These are phyloP conservation scores for Pseudofabraea citricarpa DNA, from an alignment of 2,329 filamentous ascomycete species.

Conservation along the genomic window DNA sequence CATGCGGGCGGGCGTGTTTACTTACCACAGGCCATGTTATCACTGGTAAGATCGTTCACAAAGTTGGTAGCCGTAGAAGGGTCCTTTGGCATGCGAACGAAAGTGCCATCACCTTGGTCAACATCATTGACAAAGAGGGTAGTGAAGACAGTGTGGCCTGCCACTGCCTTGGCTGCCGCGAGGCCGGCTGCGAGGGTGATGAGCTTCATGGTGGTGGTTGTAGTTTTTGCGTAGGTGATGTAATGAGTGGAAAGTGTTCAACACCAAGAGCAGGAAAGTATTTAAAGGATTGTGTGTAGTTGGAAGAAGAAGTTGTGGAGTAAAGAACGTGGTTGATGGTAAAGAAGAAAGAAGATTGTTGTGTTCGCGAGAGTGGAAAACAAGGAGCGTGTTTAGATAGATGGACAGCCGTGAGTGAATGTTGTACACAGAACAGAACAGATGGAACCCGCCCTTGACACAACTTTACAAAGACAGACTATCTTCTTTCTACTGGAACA, in stretches of 20 bases:
- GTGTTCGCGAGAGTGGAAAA: too few relatives aligned
- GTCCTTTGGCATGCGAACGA: slow-evolving; percentile 61
- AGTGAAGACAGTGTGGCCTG: slow-evolving; percentile 59
- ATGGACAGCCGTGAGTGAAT: too few relatives aligned
- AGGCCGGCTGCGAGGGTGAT: slow-evolving; percentile 10
- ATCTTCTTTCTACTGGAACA: too few relatives aligned
- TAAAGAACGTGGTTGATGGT: too few relatives aligned
- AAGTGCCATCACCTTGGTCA: slow-evolving; percentile 66
- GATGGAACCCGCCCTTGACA: too few relatives aligned
- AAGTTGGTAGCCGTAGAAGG: slow-evolving; percentile 49
- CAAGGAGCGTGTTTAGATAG: neutral
- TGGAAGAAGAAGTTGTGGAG: too few relatives aligned
- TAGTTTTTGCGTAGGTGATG: slow-evolving; percentile 2
- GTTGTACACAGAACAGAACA: too few relatives aligned
- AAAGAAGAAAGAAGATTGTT: too few relatives aligned
- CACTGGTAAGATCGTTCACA: slow-evolving; percentile 49
- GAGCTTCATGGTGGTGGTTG: neutral
- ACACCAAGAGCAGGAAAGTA: slow-evolving; percentile 8
- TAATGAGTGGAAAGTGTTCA: slow-evolving; percentile 5
- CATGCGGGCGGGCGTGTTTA: too few relatives aligned
- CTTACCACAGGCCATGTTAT: slow-evolving; percentile 69
- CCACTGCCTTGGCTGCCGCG: slow-evolving; percentile 22
- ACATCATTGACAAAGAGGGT: slow-evolving; percentile 57
- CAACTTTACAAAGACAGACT: too few relatives aligned
- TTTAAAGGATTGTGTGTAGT: too few relatives aligned